A percentile compares a stretch with the other conserved stretches of the same genome.
Conservation (phyloP, 2,329 filamentous ascomycete genomes). For the Cercospora sp. region DNA sequence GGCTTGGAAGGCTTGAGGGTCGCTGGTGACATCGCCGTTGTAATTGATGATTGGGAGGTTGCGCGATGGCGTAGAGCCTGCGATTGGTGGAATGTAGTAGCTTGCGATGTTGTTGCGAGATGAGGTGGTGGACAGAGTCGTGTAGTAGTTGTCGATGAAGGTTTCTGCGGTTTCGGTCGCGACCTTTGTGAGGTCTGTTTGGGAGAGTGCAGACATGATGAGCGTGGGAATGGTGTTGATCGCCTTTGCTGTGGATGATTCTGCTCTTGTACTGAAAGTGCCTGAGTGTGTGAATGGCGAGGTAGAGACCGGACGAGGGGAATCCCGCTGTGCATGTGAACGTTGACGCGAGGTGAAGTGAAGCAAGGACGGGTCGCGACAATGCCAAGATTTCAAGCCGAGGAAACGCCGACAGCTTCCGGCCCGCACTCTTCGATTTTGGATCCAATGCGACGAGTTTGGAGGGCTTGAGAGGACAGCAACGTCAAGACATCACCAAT, state of each 20-base stretch:
- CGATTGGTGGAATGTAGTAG: conserved; percentile 69
- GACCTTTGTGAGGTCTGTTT: conserved; percentile 35
- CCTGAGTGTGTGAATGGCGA: neutral
- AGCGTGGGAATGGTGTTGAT: neutral
- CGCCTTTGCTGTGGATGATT: neutral
- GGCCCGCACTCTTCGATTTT: conserved; percentile 21
- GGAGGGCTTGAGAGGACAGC: conserved; percentile 1
- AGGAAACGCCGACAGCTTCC: conserved; percentile 6
- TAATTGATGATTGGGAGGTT: conserved; percentile 68
- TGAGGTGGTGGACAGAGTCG: conserved; percentile 60
- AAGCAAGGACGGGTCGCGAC: neutral
- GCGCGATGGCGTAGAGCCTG: conserved; percentile 51
- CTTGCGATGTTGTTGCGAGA: conserved; percentile 57
- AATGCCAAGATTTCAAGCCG: conserved; percentile 19
- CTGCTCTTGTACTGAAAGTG: neutral
- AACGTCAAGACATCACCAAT: conserved; percentile 17
- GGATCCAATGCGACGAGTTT: neutral
- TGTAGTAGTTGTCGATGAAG: conserved; percentile 76
- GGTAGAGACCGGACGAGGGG: neutral
- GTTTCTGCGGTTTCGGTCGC: conserved; percentile 62
- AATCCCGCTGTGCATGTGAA: neutral
- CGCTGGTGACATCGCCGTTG: conserved; percentile 70
- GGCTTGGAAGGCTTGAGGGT: conserved; percentile 65
- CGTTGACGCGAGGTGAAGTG: neutral
- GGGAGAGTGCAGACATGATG: conserved; percentile 32